phyloP scores from a whole-genome alignment of 805 yeast genomes.

The Torulaspora indica region DNA sequence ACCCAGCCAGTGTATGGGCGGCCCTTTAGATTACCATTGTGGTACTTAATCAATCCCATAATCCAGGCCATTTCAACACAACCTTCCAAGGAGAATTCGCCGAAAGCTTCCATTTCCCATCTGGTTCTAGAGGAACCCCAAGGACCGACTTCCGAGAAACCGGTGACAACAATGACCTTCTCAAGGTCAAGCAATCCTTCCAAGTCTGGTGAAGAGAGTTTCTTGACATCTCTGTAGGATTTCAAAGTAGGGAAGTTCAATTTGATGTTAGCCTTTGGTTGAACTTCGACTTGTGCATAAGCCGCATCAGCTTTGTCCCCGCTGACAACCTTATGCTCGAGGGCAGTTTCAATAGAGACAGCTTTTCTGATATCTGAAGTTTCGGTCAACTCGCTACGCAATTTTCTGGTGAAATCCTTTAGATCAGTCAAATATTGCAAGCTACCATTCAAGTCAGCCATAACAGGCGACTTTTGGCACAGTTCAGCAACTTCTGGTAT shows the following conservation, averaged over 20 bases:
- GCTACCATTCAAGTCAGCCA: conserved; percentile 99
- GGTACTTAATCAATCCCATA: conserved; percentile 95
- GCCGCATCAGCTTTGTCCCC: conserved; percentile 89
- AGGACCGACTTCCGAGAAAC: conserved; percentile 98
- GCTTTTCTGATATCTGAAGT: conserved; percentile 92
- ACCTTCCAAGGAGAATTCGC: conserved; percentile 95
- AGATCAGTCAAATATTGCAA: conserved; percentile 88
- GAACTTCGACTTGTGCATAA: conserved; percentile 67
- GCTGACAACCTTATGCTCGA: conserved; percentile 74
- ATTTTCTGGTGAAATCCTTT: conserved; percentile 75
- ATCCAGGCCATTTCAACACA: conserved; percentile 99
- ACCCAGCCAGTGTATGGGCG: conserved; percentile 96
- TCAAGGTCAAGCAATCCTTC: conserved; percentile 92
- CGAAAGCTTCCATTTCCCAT: conserved; percentile 98
- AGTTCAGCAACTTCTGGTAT: conserved; percentile 77
- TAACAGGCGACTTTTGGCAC: conserved; percentile 90
- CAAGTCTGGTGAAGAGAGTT: conserved; percentile 59
- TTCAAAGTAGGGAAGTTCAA: conserved; percentile 89
- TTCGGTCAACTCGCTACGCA: conserved; percentile 68
- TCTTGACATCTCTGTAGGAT: conserved; percentile 66
- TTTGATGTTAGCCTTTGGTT: conserved; percentile 93
- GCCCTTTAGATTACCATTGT: conserved; percentile 60
- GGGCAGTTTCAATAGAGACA: conserved; percentile 86
- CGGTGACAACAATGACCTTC: conserved; percentile 89
- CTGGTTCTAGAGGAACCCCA: conserved; percentile 99